phyloP scores from a whole-genome alignment of 345 rosid genomes.

The Camelina laxa region DNA sequence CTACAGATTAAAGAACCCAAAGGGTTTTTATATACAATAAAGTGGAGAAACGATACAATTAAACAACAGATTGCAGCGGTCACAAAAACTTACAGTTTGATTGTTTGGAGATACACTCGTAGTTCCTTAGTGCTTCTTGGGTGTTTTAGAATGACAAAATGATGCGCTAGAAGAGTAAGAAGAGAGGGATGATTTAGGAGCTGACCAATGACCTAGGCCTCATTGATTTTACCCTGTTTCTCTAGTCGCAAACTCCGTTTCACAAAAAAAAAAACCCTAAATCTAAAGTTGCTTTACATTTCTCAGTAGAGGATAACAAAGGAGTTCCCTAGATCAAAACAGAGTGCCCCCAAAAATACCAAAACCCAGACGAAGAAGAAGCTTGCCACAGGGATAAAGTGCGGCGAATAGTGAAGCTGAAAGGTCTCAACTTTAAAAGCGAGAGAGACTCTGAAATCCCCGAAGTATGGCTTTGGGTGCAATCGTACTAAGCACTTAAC shows the following conservation, averaged over 20 bases:
- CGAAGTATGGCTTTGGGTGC: not conserved
- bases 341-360: not conserved
- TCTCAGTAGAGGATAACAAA: not conserved
- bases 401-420: not conserved
- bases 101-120: not conserved
- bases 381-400: not conserved
- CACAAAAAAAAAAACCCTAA: not conserved
- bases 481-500: not conserved
- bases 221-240: not conserved
- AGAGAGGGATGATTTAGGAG: not conserved
- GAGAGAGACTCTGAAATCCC: not conserved
- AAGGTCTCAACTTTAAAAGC: not conserved
- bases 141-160: not conserved
- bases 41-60: not conserved
- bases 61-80: no score
- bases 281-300: not conserved
- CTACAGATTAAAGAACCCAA: not conserved
- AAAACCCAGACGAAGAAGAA: not conserved
- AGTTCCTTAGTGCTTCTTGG: not conserved
- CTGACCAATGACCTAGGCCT: not conserved
- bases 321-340: not conserved
- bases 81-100: slow-evolving; percentile 1
- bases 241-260: not conserved
- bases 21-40: not conserved
- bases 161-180: not conserved